These are phyloP conservation scores for Irpex sp. DNA, from an alignment of 1,284 basidiomycete genomes.

Conservation along the genomic window DNA sequence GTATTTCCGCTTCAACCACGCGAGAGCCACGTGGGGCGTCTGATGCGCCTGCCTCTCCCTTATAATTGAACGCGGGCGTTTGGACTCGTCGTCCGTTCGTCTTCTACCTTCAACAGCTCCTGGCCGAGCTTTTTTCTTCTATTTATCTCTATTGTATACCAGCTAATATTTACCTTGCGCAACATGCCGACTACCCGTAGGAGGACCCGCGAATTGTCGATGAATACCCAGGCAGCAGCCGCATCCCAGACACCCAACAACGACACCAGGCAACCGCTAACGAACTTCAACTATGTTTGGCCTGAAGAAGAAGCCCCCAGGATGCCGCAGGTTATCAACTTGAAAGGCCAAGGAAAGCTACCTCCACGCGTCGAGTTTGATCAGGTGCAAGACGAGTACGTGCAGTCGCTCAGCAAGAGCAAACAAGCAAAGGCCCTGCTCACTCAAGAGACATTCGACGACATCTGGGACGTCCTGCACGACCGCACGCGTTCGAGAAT, in stretches of 20 bases:
- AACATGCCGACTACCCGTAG: background rate
- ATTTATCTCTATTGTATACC: background rate
- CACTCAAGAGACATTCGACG: constrained; percentile 60
- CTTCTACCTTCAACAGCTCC: background rate
- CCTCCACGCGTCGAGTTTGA: constrained; percentile 42
- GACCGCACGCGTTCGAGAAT: constrained; percentile 15
- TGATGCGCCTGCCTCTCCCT: background rate
- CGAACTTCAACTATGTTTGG: background rate
- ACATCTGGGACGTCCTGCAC: constrained; percentile 60
- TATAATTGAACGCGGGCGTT: background rate
- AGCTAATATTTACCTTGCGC: background rate
- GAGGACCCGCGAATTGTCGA: background rate
- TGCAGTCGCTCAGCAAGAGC: constrained; percentile 46
- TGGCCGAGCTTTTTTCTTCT: background rate
- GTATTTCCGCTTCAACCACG: background rate
- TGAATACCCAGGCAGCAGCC: background rate
- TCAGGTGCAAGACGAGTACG: constrained; percentile 46
- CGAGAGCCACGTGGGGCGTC: background rate
- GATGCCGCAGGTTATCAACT: background rate
- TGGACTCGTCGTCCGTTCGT: background rate
- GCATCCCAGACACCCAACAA: background rate
- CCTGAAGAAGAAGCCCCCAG: background rate
- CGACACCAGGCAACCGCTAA: background rate
- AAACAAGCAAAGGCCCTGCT: constrained; percentile 68
- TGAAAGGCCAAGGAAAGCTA: constrained; percentile 11